These are phyloP conservation scores for Pyrus betulifolia DNA, from an alignment of 306 rosid genomes.

Conservation along the genomic window DNA sequence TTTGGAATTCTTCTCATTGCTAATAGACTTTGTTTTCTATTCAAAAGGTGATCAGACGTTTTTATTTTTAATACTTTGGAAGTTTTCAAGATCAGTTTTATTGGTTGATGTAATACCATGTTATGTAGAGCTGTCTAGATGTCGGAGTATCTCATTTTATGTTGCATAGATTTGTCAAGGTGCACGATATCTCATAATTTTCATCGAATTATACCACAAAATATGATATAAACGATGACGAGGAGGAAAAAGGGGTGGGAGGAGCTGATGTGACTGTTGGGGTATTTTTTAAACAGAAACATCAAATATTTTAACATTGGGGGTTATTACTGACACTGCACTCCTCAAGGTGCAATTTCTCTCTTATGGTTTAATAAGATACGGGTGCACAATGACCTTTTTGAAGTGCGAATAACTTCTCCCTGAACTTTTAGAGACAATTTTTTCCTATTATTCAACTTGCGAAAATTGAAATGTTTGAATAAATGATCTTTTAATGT, in stretches of 20 bases:
- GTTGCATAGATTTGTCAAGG: background rate
- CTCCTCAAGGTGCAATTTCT: too few relatives aligned
- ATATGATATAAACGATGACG: background rate
- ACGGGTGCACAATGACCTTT: too few relatives aligned
- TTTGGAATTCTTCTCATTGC: background rate
- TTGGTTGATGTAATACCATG: background rate
- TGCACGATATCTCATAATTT: background rate
- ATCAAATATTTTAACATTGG: background rate
- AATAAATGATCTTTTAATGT: background rate
- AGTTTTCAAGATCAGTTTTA: background rate
- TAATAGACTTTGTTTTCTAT: background rate
- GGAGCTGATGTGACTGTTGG: background rate
- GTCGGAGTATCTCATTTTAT: background rate
- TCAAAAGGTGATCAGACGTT: background rate
- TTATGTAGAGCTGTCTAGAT: background rate
- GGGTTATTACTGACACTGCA: too few relatives aligned
- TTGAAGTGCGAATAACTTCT: too few relatives aligned
- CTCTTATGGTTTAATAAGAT: too few relatives aligned
- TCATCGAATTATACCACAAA: background rate
- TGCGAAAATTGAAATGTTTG: background rate
- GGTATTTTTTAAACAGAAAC: background rate
- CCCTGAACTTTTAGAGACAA: background rate
- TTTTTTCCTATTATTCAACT: background rate
- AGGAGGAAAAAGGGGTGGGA: background rate
- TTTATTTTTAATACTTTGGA: background rate